These are phyloP conservation scores for Ilyonectria mors-panacis DNA, from an alignment of 2,329 filamentous ascomycete genomes.

Conservation along the genomic window DNA sequence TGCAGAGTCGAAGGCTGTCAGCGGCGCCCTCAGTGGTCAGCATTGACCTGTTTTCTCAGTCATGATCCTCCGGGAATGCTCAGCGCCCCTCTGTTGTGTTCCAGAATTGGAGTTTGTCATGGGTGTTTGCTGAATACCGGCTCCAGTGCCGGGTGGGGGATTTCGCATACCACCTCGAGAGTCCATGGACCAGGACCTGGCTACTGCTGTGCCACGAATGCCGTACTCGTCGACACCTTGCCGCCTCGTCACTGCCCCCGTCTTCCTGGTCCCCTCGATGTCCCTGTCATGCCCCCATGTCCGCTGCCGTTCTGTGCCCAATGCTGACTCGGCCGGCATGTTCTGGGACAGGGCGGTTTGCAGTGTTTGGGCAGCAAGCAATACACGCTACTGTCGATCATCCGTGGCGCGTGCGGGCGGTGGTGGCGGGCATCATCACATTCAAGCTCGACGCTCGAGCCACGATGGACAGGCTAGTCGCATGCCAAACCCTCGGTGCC, in stretches of 20 bases:
- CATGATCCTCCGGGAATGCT: conserved; percentile 7
- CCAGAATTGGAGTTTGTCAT: conserved; percentile 14
- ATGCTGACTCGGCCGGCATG: conserved; percentile 26
- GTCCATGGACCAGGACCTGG: conserved; percentile 5
- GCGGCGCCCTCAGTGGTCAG: conserved; percentile 28
- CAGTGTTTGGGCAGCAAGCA: conserved; percentile 16
- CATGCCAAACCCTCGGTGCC: conserved; percentile 11
- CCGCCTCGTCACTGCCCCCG: conserved; percentile 14
- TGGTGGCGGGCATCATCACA: conserved; percentile 20
- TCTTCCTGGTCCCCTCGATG: conserved; percentile 6
- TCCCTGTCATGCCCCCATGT: conserved; percentile 19
- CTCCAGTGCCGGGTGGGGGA: conserved; percentile 24
- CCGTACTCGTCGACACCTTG: conserved; percentile 6
- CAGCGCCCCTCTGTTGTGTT: conserved; percentile 12
- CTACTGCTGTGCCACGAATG: conserved; percentile 2
- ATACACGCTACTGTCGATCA: conserved; percentile 48
- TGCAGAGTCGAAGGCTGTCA: conserved; percentile 12
- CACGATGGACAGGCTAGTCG: conserved; percentile 17
- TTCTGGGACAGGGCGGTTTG: conserved; percentile 2
- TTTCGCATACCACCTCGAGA: conserved; percentile 16
- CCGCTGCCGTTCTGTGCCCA: conserved; percentile 21
- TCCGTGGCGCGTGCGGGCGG: conserved; percentile 42
- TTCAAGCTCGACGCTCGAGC: conserved; percentile 34
- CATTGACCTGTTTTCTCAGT: conserved; percentile 10
- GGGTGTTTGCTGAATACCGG: conserved; percentile 18